Base-by-base conservation (phyloP, 2,329 filamentous ascomycete species). In the Cytospora schulzeri region DNA sequence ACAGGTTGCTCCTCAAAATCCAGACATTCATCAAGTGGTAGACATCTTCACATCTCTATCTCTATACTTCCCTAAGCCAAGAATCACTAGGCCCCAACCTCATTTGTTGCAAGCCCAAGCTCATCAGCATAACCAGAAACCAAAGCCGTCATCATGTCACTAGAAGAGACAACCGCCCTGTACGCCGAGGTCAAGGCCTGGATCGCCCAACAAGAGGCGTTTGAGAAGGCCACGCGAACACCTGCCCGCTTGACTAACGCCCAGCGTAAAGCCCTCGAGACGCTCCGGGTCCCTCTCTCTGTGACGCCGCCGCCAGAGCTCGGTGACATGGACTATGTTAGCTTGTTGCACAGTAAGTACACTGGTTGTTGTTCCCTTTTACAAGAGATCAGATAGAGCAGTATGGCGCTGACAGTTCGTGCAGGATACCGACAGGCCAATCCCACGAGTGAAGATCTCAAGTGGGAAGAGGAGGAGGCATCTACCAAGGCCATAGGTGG, bases 211-310 rank as follows among this genome's bases (percentile, higher is more conserved):
- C 78, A 83, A 57, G 78, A 80, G 62, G 70, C 71, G 2, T 71
- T 70, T 52, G 76, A 79, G 69, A 68, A 63, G 12, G 41, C 68
- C 8, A 66, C 73, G 41, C 72, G 72, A 8, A 38, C 67, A 17
- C 76, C 79, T 0, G 73, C 77, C 1, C 74, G 76, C 0, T 69
- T 84, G 33, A 75, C 76, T 0, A 71, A 73, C 5, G 67, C 70
- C 5, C 76, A 85, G 69, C 70, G 73, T 12, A 71, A 73, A 48
- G 78, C 80, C 19, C 70, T 86, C 29, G 71, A 74, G 0, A 71
- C 76, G 6, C 74, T 85, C 54, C 73, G 78, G 60, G 67, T 70
- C 2, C 71, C 66, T 26, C 68, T 61, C 65, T 67, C 28, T 28
- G 58, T 31, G 33, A 53, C 24, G n/a, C 58, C 22, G 2, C 73